These are phyloP conservation scores for Pneumocystis canis DNA, from an alignment of 1,139 yeast genomes.

Conservation along the genomic window DNA sequence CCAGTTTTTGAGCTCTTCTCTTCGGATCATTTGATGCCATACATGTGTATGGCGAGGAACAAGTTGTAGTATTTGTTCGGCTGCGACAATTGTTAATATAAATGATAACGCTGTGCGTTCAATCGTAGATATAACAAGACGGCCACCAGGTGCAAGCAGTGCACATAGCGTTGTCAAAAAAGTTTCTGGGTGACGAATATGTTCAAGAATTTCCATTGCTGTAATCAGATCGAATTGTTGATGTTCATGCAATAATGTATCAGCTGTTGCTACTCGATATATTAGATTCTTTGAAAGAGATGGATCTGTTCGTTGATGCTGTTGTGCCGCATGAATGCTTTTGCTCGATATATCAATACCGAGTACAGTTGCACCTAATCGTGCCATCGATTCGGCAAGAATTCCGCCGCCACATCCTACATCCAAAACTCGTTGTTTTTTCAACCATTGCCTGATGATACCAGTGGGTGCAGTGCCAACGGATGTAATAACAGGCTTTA, in stretches of 20 bases:
- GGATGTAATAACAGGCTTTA: no score
- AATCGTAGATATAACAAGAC: conserved; percentile 77
- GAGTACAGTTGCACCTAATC: conserved; percentile 51
- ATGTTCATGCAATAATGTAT: conserved; percentile 15
- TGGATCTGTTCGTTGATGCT: conserved; percentile 61
- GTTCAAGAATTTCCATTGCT: conserved; percentile 89
- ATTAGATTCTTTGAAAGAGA: conserved; percentile 35
- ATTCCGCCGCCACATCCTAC: conserved; percentile 98
- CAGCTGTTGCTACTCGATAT: conserved; percentile 42
- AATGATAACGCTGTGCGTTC: conserved; percentile 81
- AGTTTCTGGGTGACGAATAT: conserved; percentile 69
- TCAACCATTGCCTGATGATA: no score
- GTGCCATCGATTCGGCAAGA: conserved; percentile 69
- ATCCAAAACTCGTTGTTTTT: conserved; percentile 50
- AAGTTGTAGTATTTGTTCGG: conserved; percentile 59
- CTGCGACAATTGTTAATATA: conserved; percentile 86
- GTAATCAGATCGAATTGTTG: conserved; percentile 60
- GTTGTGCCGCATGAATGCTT: conserved; percentile 63
- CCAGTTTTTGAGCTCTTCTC: conserved; percentile 58
- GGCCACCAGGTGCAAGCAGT: conserved; percentile 64
- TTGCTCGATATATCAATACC: conserved; percentile 81
- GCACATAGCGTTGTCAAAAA: conserved; percentile 53
- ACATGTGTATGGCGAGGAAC: conserved; percentile 93
- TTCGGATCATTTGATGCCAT: conserved; percentile 69
- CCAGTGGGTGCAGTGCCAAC: no score